phyloP scores from a whole-genome alignment of 345 rosid species.

The Trapa incisa region DNA sequence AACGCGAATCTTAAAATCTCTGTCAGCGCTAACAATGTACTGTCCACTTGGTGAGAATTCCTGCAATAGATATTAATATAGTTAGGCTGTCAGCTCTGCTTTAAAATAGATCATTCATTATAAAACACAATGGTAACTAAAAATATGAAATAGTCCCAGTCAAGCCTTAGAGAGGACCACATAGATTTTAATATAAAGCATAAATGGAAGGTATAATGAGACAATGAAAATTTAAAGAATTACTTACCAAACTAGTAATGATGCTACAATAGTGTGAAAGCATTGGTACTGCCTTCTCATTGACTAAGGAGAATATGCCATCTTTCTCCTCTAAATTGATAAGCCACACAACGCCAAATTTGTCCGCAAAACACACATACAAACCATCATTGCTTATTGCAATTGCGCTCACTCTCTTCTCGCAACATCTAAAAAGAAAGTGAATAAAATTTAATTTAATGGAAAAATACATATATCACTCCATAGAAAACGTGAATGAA shows the following conservation, averaged over 20 bases:
- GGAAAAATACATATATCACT: too few relatives aligned
- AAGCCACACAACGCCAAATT: constrained; percentile 95
- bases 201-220: not conserved
- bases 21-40: constrained; percentile 67
- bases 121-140: not conserved
- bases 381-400: constrained; percentile 54
- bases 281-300: constrained; percentile 51
- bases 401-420: constrained; percentile 85
- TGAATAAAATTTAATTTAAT: constrained; percentile 3
- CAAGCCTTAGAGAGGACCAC: not conserved
- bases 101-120: not conserved
- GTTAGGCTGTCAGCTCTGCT: not conserved
- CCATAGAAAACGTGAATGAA: not conserved
- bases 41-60: constrained; percentile 81
- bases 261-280: constrained; percentile 96
- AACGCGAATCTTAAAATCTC: constrained; percentile 92
- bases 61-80: constrained; percentile 24
- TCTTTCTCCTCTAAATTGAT: constrained; percentile 37
- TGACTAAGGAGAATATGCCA: constrained; percentile 19
- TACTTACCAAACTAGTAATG: constrained; percentile 67
- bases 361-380: constrained; percentile 77
- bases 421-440: constrained; percentile 41
- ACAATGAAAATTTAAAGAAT: not conserved
- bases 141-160: not conserved
- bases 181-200: not conserved